A percentile compares a stretch with the other conserved stretches of the same genome.
Conservation (phyloP, 1,139 yeast genomes). For the Yamadazyma membranifaciens region DNA sequence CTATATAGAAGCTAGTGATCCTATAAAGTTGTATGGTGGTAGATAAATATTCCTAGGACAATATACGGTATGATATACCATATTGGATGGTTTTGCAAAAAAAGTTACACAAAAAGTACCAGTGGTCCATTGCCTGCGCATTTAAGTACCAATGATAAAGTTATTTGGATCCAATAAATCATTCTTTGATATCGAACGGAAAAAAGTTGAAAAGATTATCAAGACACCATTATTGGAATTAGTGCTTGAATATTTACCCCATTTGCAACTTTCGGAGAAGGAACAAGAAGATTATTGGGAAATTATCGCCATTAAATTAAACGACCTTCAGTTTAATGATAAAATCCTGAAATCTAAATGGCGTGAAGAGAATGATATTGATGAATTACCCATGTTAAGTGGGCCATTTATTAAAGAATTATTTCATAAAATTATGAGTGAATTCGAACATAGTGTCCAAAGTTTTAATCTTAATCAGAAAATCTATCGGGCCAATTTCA, state of each 20-base stretch:
- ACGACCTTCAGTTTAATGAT: conserved; percentile 20
- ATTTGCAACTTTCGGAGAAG: conserved; percentile 25
- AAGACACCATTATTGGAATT: conserved; percentile 30
- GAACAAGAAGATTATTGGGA: conserved; percentile 36
- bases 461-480: conserved; percentile 8
- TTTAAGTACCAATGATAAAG: not conserved
- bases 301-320: conserved; percentile 32
- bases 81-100: too few species aligned
- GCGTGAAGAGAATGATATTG: conserved; percentile 10
- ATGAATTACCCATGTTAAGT: conserved; percentile 31
- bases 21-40: too few species aligned
- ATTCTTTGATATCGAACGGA: conserved; percentile 29
- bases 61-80: too few species aligned
- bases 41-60: too few species aligned
- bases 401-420: conserved; percentile 28
- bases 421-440: conserved; percentile 19
- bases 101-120: too few species aligned
- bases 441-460: conserved; percentile 11
- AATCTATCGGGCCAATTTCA: conserved; percentile 11
- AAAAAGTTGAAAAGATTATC: conserved; percentile 23
- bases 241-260: conserved; percentile 33
- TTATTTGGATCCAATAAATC: conserved; percentile 16
- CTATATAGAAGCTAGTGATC: too few species aligned
- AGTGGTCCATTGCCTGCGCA: too few species aligned
- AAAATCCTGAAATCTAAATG: conserved; percentile 7